phyloP scores from a whole-genome alignment of 2,329 filamentous ascomycete genomes.

The Penicillium sp. region DNA sequence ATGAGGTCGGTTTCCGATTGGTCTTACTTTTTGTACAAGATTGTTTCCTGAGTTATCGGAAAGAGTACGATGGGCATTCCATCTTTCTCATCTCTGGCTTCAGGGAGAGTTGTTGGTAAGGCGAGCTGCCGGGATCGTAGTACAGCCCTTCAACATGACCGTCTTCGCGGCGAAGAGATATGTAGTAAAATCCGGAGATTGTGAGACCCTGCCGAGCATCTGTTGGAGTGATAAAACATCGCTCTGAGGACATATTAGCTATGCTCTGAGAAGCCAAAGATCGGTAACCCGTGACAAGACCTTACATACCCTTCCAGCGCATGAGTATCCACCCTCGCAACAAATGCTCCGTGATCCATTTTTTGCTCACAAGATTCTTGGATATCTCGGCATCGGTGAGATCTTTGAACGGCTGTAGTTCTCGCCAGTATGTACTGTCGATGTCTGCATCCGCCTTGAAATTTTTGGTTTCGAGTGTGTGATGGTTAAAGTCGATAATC shows the following conservation, averaged over 20 bases:
- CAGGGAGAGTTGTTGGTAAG: constrained; percentile 44
- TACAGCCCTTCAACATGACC: constrained; percentile 46
- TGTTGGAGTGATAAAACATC: constrained; percentile 45
- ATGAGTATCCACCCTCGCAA: constrained; percentile 45
- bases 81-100: constrained; percentile 37
- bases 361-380: constrained; percentile 40
- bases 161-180: constrained; percentile 41
- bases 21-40: not conserved
- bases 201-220: constrained; percentile 44
- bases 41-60: constrained; percentile 25
- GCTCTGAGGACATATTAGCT: constrained; percentile 30
- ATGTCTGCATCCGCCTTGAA: constrained; percentile 43
- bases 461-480: constrained; percentile 44
- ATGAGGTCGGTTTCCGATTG: too few species aligned
- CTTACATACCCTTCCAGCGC: constrained; percentile 45
- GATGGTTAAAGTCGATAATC: constrained; percentile 57
- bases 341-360: constrained; percentile 39
- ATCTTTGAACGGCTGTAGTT: constrained; percentile 44
- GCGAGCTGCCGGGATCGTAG: constrained; percentile 46
- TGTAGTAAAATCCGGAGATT: constrained; percentile 48
- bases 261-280: not conserved
- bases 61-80: constrained; percentile 39
- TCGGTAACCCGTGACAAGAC: not conserved
- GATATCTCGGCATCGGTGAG: constrained; percentile 40
- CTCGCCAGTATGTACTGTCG: constrained; percentile 45